phyloP scores from a whole-genome alignment of 139 green algal species.

The Monoraphidium neglectum region DNA sequence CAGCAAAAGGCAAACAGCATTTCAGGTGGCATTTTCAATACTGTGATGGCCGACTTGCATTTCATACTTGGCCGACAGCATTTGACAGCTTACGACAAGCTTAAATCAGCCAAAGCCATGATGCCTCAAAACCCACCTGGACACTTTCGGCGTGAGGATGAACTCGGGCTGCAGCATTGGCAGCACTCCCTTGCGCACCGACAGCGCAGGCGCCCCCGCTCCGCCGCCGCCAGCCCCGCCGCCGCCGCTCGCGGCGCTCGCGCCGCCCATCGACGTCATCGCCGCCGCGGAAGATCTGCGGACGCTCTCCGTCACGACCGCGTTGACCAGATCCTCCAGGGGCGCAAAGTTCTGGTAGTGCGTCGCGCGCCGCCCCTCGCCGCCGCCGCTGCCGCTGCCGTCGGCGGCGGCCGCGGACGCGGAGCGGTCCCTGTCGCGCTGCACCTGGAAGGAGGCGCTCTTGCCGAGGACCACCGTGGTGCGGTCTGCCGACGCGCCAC shows the following conservation, averaged over 20 bases:
- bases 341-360: not conserved
- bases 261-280: not conserved
- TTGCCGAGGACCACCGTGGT: slow-evolving; percentile 2
- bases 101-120: too few relatives aligned
- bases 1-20: too few relatives aligned
- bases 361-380: too few relatives aligned
- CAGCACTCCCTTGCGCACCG: not conserved
- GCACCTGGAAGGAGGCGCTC: not conserved
- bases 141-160: too few relatives aligned
- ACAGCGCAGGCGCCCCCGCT: not conserved
- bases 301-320: not conserved
- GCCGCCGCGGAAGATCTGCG: not conserved
- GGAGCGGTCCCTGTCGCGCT: not conserved
- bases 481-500: not conserved
- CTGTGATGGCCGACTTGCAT: too few relatives aligned
- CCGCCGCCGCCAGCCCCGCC: not conserved
- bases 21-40: too few relatives aligned
- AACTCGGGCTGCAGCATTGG: not conserved
- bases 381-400: too few relatives aligned
- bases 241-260: not conserved
- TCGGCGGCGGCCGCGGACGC: too few relatives aligned
- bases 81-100: too few relatives aligned
- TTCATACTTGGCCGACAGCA: too few relatives aligned
- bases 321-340: not conserved
- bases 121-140: too few relatives aligned